Percentiles rank a stretch among this genome's conserved stretches.
Conservation (phyloP, 192 early-diverging fungal species). For the Backusella liffmaniae region DNA sequence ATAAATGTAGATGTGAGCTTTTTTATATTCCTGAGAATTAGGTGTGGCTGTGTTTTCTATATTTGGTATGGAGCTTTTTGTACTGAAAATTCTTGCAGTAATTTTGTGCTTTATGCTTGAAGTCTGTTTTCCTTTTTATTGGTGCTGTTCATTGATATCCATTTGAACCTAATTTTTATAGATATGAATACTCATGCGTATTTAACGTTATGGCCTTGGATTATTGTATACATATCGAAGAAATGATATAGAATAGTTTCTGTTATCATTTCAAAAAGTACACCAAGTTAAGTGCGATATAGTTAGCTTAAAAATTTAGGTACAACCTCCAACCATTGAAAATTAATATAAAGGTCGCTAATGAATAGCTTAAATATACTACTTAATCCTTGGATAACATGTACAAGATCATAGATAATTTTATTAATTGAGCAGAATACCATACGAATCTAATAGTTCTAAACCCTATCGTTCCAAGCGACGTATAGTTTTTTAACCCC, state of each 20-base stretch:
- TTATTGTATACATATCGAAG: not conserved
- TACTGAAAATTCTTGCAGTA: not conserved
- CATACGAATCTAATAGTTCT: not conserved
- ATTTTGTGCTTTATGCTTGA: not conserved
- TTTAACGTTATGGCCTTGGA: not conserved
- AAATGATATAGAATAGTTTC: not conserved
- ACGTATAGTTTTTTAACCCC: not conserved
- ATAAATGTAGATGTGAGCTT: not conserved
- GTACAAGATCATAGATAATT: not conserved
- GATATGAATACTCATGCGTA: too few relatives aligned
- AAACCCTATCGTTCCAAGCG: not conserved
- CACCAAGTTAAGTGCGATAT: not conserved
- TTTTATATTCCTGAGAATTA: not conserved
- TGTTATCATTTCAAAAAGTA: not conserved
- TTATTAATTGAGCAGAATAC: not conserved
- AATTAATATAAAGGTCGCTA: not conserved
- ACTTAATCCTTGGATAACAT: not conserved
- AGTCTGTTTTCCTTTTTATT: not conserved
- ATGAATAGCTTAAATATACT: not conserved
- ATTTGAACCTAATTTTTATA: not conserved
- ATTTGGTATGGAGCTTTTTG: not conserved
- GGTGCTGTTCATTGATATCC: not conserved
- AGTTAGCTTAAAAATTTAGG: not conserved
- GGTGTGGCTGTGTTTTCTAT: slow-evolving; percentile 4
- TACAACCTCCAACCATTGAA: not conserved